Base-by-base conservation (phyloP, 2,329 filamentous ascomycete species). In the Anthostomella pinea region DNA sequence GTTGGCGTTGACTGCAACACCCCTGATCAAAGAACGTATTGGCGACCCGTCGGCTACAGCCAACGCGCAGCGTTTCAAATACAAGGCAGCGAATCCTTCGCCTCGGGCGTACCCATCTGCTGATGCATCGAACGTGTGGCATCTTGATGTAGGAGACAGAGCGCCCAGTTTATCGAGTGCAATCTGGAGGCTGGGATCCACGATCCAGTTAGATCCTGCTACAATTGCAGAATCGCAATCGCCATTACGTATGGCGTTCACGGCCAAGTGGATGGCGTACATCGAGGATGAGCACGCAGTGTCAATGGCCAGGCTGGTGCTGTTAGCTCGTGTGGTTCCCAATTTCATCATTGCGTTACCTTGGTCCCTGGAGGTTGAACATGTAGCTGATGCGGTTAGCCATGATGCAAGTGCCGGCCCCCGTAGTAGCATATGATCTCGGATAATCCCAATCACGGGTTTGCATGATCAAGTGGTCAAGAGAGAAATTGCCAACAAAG, bases 281-380 rank as follows among this genome's bases (percentile, higher is more conserved):
- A 66, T 41, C 11, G 51, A 54, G 8, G 56, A 58, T 1, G 61
- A 63, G 38, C 64, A 67, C 2, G 58, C 64, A 4, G 62, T 65
- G 24, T 67, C 56, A 9, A 64, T 37, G 8, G 54, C 53, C 6
- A 64, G 46, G 57, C 10, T 63, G 45, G 2, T n/a, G n/a, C n/a
- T n/a, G 56, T 56, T 2, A 37, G 38, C 33, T 57, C 40, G 34
- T n/a, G 18, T 31, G 21, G 8, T 64, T 49, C 35, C 58, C 63
- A 38, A 49, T 59, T 47, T 54, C 8, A 34, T 21, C 4, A 10
- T 25, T 22, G 13, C 20, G 34, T 15, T 26, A 57, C 46, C 67
- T 69, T 0, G 64, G 52, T 3, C 63, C 45, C 3, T 60, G 49
- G 10, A 54, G 13, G 37, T 55, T 25, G 56, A 66, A 30, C 41